These are phyloP conservation scores for Leishmania amazonensis DNA, from an alignment of 208 protist genomes.

Conservation along the genomic window DNA sequence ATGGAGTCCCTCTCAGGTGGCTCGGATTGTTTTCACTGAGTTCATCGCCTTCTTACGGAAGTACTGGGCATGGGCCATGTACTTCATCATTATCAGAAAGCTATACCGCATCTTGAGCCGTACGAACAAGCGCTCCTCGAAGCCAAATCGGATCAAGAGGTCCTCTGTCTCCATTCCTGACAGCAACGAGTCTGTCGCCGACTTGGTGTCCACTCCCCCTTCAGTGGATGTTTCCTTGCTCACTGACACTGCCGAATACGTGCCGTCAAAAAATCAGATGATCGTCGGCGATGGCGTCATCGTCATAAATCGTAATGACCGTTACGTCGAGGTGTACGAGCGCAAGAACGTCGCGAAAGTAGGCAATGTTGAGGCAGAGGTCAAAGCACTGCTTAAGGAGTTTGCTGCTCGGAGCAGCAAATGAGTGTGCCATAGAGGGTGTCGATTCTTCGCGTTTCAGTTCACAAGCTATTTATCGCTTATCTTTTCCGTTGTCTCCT, in stretches of 20 bases:
- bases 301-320: conserved; percentile 59
- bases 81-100: conserved; percentile 45
- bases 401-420: conserved; percentile 22
- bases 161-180: conserved; percentile 20
- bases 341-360: conserved; percentile 41
- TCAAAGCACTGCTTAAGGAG: conserved; percentile 42
- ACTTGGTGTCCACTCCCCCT: background rate
- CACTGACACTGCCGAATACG: conserved; percentile 3
- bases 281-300: conserved; percentile 59
- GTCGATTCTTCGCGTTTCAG: background rate
- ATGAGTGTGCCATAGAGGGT: background rate
- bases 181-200: conserved; percentile 19
- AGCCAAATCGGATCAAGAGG: conserved; percentile 13
- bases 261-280: conserved; percentile 32
- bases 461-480: background rate
- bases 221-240: conserved; percentile 22
- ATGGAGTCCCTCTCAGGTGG: conserved; percentile 18
- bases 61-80: conserved; percentile 41
- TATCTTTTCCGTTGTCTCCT: background rate
- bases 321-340: conserved; percentile 67
- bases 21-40: conserved; percentile 21
- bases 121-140: conserved; percentile 16
- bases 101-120: conserved; percentile 33
- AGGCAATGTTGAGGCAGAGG: conserved; percentile 42
- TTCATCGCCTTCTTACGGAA: conserved; percentile 28